Evolutionary conservation across 371 early-diverging fungal species (phyloP).

Genomic region (Actinomortierella wolfii): DNA sequence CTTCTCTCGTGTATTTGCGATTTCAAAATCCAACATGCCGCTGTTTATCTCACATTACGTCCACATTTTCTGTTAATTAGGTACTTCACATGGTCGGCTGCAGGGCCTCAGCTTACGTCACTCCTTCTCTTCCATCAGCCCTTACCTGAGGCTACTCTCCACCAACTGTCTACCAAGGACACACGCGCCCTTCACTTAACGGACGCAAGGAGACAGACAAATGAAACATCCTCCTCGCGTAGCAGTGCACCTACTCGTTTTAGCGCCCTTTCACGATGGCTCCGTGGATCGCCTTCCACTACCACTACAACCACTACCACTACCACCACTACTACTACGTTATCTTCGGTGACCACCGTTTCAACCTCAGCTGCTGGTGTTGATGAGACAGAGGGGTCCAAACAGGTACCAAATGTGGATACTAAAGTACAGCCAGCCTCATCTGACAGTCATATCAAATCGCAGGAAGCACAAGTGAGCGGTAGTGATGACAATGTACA

Average conservation of each 20-base stretch:
- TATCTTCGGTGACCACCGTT: slow-evolving; percentile 2
- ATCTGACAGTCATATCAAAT: slow-evolving; percentile 4
- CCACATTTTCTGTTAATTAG: slow-evolving; percentile 8
- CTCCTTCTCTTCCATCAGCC: slow-evolving; percentile 53
- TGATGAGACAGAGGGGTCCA: neutral
- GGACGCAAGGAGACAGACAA: slow-evolving; percentile 4
- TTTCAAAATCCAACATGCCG: neutral
- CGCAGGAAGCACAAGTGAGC: slow-evolving; percentile 16
- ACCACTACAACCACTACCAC: neutral
- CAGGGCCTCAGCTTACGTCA: slow-evolving; percentile 58
- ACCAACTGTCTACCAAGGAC: slow-evolving; percentile 30
- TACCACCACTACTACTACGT: neutral
- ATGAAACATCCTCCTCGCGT: neutral
- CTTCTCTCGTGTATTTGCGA: neutral
- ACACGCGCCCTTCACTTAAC: slow-evolving; percentile 6
- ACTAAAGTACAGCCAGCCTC: neutral
- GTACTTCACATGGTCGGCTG: slow-evolving; percentile 47
- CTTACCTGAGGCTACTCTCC: slow-evolving; percentile 40
- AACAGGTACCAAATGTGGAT: neutral
- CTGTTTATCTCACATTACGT: neutral
- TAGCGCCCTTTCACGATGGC: slow-evolving; percentile 16
- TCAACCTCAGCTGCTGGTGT: neutral
- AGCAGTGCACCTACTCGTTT: slow-evolving; percentile 17
- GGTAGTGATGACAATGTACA: too few species aligned
- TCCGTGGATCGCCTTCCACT: slow-evolving; percentile 24